Evolutionary conservation across 2,329 filamentous ascomycete genomes (phyloP), one percentile per base, ranked within the genome.

Genomic region (Colletotrichum theobromicola): DNA sequence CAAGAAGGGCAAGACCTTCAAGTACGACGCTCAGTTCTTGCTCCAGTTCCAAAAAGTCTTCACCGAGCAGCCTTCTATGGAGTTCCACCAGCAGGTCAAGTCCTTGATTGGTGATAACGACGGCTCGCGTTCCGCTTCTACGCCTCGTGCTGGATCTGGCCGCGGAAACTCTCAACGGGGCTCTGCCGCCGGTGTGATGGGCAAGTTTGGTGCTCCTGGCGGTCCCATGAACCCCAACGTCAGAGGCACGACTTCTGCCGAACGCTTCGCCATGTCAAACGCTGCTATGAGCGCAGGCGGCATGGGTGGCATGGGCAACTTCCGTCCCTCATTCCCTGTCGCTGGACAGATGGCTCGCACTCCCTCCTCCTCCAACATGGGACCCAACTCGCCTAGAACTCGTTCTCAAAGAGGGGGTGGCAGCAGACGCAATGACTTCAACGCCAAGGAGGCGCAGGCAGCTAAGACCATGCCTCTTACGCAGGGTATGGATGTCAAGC

Each of bases 1-100:
- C 37, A 94, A 94, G 84, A 96, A 96, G 87, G 92, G 92, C 75
- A 94, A 92, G 83, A 93, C 92, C 55, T 98, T 97, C 88, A 96
- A 97, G 84, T 99, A 99, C 84, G 95, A 98, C 85, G 94, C 96
- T 80, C 93, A 94, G 79, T 99, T 99, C 88, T 88, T 99, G 85
- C 89, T 99, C 34, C 97, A 99, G 82, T 99, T 99, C 89, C 95
- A 98, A 86, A 91, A 91, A 79, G 95, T 98, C 24, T 99, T 98
- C 87, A 97, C 95, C 76, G 97, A 99, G 88, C 97, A 98, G 86
- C 97, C 97, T 16, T 98, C 95, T 1, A 85, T 96, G 57, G 96
- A 98, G 81, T 99, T 98, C 91, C 94, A 97, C 81, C 90, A 93
- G 77, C 96, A 97, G 81, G 93, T 99, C 90, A 96, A 90, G 93